Base-by-base conservation (phyloP, 768 basidiomycete genomes). In the Baorangia bicolor region DNA sequence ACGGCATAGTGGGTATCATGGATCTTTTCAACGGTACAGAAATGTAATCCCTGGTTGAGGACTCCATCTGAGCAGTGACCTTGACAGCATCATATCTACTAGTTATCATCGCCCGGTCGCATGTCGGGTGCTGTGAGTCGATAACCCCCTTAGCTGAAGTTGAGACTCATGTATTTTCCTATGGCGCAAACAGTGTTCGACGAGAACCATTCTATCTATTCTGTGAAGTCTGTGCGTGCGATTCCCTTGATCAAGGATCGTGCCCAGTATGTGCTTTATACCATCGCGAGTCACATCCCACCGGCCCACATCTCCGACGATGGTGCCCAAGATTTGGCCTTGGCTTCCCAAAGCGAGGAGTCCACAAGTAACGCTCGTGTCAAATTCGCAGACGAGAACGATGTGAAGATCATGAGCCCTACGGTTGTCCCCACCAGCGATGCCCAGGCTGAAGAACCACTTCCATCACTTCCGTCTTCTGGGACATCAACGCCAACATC, bases 1-100 rank as follows among this genome's bases (percentile, higher is more conserved):
- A 90, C 69, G 92, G 91, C 13, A 82, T 94, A 59, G 74, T 92
- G 41, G 91, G 91, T 16, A 74, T 90, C 18, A 65, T 94, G 57
- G 83, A 85, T 57, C 71, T 94, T 23, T 90, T 85, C 66, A 80
- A 86, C 64, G 82, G 91, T 92, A 72, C 37, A 51, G 41, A 57
- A 40, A 27, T 55, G 4, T 43, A 41, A 31, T 42, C 23, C 23
- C 25, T 50, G 48, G 16, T 4, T 20, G 41, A 39, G 18, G 6
- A 39, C 39, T 43, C 49, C 18, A 27, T 61, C 61, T 67, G n/a
- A 71, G 33, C 12, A 48, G 41, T 46, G 28, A 34, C 35, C 21
- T 57, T 47, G 46, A 50, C 64, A 92, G 92, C 81, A 34, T 88
- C 91, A 10, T 86, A 92, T 74, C 72, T 94, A 18, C 73, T 94